Percentiles rank a stretch among this genome's conserved stretches.
Evolutionary conservation across 1,139 yeast genomes (phyloP).

Genomic region (Yamadazyma taylorii): DNA sequence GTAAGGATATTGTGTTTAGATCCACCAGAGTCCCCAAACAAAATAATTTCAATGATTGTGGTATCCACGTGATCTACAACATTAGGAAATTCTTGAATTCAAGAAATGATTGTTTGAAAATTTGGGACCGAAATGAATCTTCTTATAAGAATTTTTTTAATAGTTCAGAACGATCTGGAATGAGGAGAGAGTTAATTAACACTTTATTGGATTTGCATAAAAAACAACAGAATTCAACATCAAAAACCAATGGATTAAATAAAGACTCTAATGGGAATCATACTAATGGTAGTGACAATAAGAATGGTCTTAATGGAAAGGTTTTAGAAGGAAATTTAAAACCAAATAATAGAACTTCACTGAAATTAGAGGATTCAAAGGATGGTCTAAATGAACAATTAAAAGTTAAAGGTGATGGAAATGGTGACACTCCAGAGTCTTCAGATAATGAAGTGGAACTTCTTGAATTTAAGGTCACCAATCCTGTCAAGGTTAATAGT

Average conservation of each 20-base stretch:
- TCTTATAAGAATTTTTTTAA: conserved; percentile 24
- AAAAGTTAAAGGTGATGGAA: not conserved
- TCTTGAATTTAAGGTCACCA: conserved; percentile 13
- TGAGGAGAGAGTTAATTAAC: conserved; percentile 32
- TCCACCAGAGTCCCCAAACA: conserved; percentile 77
- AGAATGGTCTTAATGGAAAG: too few relatives aligned
- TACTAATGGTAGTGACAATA: too few relatives aligned
- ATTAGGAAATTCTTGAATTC: conserved; percentile 61
- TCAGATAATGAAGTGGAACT: conserved; percentile 28
- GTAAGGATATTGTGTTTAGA: conserved; percentile 41
- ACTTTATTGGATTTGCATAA: conserved; percentile 27
- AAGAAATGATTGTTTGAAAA: conserved; percentile 47
- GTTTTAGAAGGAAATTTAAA: conserved; percentile 1
- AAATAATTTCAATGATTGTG: conserved; percentile 91
- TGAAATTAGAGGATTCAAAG: conserved; percentile 6
- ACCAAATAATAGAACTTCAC: not conserved
- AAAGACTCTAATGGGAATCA: not conserved
- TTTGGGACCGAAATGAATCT: conserved; percentile 42
- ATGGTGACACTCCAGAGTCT: too few relatives aligned
- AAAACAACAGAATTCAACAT: not conserved
- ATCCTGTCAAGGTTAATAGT: not conserved
- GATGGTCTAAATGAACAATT: not conserved
- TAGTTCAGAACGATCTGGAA: conserved; percentile 33
- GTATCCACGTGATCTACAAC: conserved; percentile 85
- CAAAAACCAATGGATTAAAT: not conserved